Evolutionary conservation across 2,329 filamentous ascomycete species (phyloP).

Genomic region (Fusarium secorum): DNA sequence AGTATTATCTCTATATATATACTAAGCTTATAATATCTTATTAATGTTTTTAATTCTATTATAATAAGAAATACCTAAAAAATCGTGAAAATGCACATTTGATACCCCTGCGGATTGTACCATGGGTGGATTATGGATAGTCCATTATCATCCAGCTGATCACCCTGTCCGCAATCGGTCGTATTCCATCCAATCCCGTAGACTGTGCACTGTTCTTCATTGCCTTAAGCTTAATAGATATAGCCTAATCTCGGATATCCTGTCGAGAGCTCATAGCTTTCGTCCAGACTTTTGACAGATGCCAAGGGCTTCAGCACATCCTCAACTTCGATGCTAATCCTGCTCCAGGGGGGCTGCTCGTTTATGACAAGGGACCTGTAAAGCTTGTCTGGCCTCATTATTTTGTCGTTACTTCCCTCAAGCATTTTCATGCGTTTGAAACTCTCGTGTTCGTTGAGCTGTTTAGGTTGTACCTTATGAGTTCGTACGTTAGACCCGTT

Average conservation of each 20-base stretch:
- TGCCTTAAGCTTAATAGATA: not conserved
- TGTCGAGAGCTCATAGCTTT: too few species aligned
- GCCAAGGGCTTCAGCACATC: rapidly evolving
- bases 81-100: too few species aligned
- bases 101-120: too few species aligned
- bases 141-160: not conserved
- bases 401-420: too few species aligned
- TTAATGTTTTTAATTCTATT: too few species aligned
- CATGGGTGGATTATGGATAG: not conserved
- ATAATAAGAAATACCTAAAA: too few species aligned
- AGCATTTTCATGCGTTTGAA: not conserved
- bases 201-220: not conserved
- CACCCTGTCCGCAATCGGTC: not conserved
- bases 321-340: not conserved
- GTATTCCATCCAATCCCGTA: not conserved
- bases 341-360: too few species aligned
- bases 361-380: not conserved
- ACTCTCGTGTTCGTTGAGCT: not conserved
- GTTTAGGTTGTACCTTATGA: too few species aligned
- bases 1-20: too few species aligned
- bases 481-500: not conserved
- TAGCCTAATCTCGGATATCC: not conserved
- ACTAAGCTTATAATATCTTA: too few species aligned
- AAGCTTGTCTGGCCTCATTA: not conserved
- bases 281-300: not conserved